These are phyloP conservation scores for Colletotrichum eremochloae DNA, from an alignment of 2,329 filamentous ascomycete species.

Conservation along the genomic window DNA sequence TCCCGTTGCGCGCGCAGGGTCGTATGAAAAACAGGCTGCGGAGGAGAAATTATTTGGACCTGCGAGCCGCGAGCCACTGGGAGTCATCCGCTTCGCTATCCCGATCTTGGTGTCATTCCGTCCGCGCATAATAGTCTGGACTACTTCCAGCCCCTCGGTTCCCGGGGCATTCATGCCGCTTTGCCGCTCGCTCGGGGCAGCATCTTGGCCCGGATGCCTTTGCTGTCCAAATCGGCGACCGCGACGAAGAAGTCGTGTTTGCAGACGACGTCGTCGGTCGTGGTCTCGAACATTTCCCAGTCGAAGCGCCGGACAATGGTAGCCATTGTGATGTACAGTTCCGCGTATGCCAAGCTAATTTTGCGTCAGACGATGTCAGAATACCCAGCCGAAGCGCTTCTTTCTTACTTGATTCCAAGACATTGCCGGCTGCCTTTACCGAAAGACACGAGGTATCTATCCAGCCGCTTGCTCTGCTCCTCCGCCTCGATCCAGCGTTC, in stretches of 20 bases:
- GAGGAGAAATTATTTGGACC: constrained; percentile 3
- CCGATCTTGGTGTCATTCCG: background rate
- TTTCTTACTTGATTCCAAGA: constrained; percentile 44
- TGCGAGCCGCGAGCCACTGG: background rate
- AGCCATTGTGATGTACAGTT: constrained; percentile 35
- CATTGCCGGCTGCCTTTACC: constrained; percentile 44
- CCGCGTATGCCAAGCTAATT: constrained; percentile 33
- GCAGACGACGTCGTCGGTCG: constrained; percentile 43
- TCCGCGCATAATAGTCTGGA: background rate
- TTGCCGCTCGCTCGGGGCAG: background rate
- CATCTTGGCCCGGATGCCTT: constrained; percentile 37
- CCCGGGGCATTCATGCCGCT: too few relatives aligned
- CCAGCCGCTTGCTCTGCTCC: constrained; percentile 30
- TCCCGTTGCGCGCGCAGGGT: constrained; percentile 6
- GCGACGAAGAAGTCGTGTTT: constrained; percentile 33
- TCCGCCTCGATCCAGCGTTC: constrained; percentile 47
- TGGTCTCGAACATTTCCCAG: constrained; percentile 38
- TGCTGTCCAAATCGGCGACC: constrained; percentile 15
- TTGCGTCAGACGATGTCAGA: background rate
- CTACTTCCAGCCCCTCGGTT: background rate
- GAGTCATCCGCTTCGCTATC: background rate
- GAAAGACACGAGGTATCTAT: constrained; percentile 41
- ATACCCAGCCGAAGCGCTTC: background rate
- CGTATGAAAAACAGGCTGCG: constrained; percentile 3
- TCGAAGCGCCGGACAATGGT: constrained; percentile 37